phyloP scores from a whole-genome alignment of 2,329 filamentous ascomycete species.

The Lecanicillium sp. region DNA sequence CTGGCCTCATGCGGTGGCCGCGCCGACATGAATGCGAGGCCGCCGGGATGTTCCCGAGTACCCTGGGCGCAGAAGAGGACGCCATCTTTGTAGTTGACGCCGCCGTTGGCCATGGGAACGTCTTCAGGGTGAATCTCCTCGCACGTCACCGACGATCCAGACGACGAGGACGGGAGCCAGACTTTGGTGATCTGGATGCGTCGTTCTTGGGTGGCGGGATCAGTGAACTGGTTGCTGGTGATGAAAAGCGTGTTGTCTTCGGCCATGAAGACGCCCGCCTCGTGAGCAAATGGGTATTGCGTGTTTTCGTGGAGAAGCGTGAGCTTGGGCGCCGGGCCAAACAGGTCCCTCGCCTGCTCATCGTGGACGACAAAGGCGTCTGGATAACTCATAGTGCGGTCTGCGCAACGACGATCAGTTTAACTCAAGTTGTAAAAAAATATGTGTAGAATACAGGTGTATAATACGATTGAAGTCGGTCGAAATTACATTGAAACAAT shows the following conservation, averaged over 20 bases:
- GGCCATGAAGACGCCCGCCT: slow-evolving; percentile 34
- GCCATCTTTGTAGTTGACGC: slow-evolving; percentile 37
- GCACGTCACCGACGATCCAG: no score
- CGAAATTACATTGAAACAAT: no score
- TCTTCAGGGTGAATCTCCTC: no score
- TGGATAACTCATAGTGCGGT: background rate
- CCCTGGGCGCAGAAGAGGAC: slow-evolving; percentile 39
- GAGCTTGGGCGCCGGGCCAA: background rate
- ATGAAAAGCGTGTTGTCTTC: slow-evolving; percentile 25
- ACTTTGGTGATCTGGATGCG: no score
- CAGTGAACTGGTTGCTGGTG: slow-evolving; percentile 28
- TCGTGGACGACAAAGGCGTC: background rate
- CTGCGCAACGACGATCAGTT: no score
- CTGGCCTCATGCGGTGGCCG: slow-evolving; percentile 21
- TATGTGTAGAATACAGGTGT: no score
- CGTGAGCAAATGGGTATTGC: slow-evolving; percentile 37
- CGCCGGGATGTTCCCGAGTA: slow-evolving; percentile 18
- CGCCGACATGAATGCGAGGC: slow-evolving; percentile 29
- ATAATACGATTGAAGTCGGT: no score
- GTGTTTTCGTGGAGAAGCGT: background rate
- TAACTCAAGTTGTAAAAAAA: no score
- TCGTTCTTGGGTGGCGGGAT: no score
- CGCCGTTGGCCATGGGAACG: slow-evolving; percentile 44
- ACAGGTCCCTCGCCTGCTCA: background rate
- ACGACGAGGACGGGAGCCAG: no score